Base-by-base conservation (phyloP, 2,329 filamentous ascomycete species). In the Neofusicoccum umdonicola region DNA sequence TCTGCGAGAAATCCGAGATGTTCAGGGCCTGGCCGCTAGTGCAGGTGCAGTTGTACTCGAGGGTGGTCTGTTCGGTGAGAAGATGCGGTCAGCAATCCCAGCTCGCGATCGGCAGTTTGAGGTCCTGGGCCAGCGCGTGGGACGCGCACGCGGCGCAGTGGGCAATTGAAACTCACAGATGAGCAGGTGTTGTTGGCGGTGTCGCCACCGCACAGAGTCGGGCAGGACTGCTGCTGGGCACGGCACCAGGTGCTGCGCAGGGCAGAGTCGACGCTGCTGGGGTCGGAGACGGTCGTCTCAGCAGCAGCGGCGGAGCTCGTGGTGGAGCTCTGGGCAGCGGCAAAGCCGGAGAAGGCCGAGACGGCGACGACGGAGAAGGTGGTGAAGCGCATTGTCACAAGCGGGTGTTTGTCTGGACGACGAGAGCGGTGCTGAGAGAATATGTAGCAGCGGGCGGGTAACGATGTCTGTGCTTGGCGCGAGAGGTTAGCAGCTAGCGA, bases 1-100 rank as follows among this genome's bases (percentile, higher is more conserved):
- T 86, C 75, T 85, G 78, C 62, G 76, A 69, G 77, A 88, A 90
- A 69, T 80, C 77, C 66, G 78, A 74, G 69, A 88, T 81, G 71
- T 87, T 82, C 69, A 86, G 85, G 7, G 74, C 73, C 47, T 80
- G 82, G 68, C 82, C 83, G 73, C 87, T 84, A 68, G 62, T 54
- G 80, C 88, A 90, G 58, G 79, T 78, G 77, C 88, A 90, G 65
- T 72, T 79, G 79, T 81, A 89, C 39, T 74, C 74, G 66, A 90
- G 80, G 17, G 79, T 78, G 50, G 65, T 68, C 85, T 86, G 71
- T 58, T 66, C 42, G 47, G 6, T 31, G 17, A 39, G 67, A 68
- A 61, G 44, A 15, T 19, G 50, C 22, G 47, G 66, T 77, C 67
- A 76, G 72, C 64, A 34, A 60, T 35, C 31, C 37, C n/a, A 22